Evolutionary conservation across 768 basidiomycete genomes (phyloP).

Genomic region (Lentinula lateritia): DNA sequence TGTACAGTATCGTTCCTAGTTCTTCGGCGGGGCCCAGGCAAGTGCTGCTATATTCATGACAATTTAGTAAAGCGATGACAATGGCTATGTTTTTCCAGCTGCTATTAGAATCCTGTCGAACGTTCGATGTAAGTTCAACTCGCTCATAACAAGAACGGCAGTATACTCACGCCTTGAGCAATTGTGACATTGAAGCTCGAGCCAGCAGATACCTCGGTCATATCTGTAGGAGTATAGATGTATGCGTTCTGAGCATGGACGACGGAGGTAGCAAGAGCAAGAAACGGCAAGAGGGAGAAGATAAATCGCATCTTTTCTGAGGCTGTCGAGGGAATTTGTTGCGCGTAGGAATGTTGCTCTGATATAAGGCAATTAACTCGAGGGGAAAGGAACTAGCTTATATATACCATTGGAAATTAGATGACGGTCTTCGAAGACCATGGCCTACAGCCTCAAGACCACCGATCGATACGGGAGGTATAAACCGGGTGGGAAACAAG

Average conservation of each 20-base stretch:
- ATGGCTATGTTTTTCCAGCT: not conserved
- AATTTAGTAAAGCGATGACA: not conserved
- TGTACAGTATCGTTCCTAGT: conserved; percentile 2
- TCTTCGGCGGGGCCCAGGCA: not conserved
- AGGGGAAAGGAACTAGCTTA: not conserved
- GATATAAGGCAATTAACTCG: not conserved
- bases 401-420: not conserved
- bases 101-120: not conserved
- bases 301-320: not conserved
- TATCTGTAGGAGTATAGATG: not conserved
- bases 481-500: not conserved
- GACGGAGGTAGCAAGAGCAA: not conserved
- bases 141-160: not conserved
- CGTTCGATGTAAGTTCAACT: not conserved
- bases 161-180: not conserved
- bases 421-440: not conserved
- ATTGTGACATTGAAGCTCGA: not conserved
- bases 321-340: not conserved
- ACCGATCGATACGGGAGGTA: not conserved
- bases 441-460: not conserved
- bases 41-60: not conserved
- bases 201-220: not conserved
- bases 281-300: not conserved
- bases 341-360: not conserved
- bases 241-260: conserved; percentile 1